A percentile compares a stretch with the other conserved stretches of the same genome.
These are phyloP conservation scores for Kazachstania bromeliacearum DNA, from an alignment of 805 yeast species.

Conservation along the genomic window DNA sequence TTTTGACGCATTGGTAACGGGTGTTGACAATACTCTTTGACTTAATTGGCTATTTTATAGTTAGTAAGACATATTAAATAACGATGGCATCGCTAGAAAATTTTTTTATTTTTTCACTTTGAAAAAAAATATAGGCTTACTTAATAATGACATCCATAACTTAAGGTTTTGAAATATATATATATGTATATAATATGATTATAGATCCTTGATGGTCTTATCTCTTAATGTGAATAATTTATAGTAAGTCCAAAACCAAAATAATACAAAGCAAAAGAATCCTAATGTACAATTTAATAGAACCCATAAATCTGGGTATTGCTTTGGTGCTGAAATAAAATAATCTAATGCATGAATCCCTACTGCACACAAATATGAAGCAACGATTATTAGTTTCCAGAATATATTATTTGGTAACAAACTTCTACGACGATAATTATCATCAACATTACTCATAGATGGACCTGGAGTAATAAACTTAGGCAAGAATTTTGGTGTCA, in stretches of 20 bases:
- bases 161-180: too few relatives aligned
- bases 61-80: too few relatives aligned
- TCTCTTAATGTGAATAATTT: slow-evolving; percentile 34
- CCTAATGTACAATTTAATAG: slow-evolving; percentile 64
- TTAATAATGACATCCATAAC: too few relatives aligned
- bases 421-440: slow-evolving; percentile 30
- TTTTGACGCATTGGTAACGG: slow-evolving; percentile 71
- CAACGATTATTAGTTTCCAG: slow-evolving; percentile 42
- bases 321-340: slow-evolving; percentile 40
- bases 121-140: too few relatives aligned
- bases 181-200: not conserved
- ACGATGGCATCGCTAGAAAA: too few relatives aligned
- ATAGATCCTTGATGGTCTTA: slow-evolving; percentile 20
- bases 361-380: slow-evolving; percentile 44
- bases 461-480: slow-evolving; percentile 38
- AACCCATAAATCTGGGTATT: slow-evolving; percentile 81
- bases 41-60: not conserved
- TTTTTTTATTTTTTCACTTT: too few relatives aligned
- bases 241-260: slow-evolving; percentile 77
- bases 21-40: not conserved
- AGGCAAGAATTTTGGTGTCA: slow-evolving; percentile 38
- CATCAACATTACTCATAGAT: slow-evolving; percentile 29
- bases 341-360: slow-evolving; percentile 48
- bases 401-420: slow-evolving; percentile 41
- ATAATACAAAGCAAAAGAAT: slow-evolving; percentile 62